Base-by-base conservation (phyloP, 345 rosid genomes). In the Corchorus olitorius region DNA sequence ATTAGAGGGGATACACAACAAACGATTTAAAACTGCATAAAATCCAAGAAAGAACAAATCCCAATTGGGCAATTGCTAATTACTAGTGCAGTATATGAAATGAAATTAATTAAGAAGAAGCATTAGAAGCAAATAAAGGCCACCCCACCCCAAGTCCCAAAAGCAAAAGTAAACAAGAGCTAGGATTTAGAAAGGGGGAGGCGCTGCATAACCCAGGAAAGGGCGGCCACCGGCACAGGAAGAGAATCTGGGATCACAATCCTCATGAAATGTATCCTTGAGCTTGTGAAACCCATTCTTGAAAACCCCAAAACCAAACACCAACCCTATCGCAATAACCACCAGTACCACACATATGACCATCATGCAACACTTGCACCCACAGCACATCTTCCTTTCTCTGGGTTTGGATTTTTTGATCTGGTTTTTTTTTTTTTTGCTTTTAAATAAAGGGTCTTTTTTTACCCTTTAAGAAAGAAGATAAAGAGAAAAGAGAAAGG, bases 261-360 rank as follows among this genome's bases (percentile, higher is more conserved):
- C 64, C 5, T 61, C 83, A 78, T 91, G 87, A 14, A 89, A 3
- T 0, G 90, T 74, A 9, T 96, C 87, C 77, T 92, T 88, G 70
- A 89, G 46, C 84, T 93, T 92, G 88, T 90, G 91, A 75, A 93
- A 93, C 2, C 92, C 99, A 52, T 93, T 75, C 79, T 87, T 88
- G 84, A 88, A 95, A 3, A 92, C 98, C 2, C 97, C 97, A 80
- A 93, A 95, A 0, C 98, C 98, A 71, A 95, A 93, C 8, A 93
- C 33, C 8, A 92, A 50, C 1, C 98, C 99, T 64, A 93, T 86
- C 76, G 87, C 72, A 22, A 92, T 69, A 81, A 88, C 92, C 76
- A 88, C 94, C 55, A 89, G 81, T 1, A 93, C 75, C 84, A 95
- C 66, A 80, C 98, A 93, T 4, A 89, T 81, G 84, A 94, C 88